A percentile compares a stretch with the other conserved stretches of the same genome.
phyloP scores from a whole-genome alignment of 768 basidiomycete genomes.

The Dentipellis fragilis region DNA sequence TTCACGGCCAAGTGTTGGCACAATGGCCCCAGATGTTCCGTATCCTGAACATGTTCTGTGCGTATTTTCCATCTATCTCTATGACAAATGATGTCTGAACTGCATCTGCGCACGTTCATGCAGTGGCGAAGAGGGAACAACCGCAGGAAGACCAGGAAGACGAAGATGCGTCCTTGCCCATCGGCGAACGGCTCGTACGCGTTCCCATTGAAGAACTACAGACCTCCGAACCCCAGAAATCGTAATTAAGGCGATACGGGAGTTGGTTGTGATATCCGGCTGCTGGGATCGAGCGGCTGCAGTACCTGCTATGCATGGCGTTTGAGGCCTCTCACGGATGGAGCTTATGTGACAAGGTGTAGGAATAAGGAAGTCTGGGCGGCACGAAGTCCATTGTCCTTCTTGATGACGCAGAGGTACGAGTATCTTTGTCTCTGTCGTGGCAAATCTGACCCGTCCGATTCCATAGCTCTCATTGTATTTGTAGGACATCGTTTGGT shows the following conservation, averaged over 20 bases:
- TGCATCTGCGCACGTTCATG: not conserved
- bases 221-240: conserved; percentile 14
- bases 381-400: no score
- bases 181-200: conserved; percentile 62
- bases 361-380: no score
- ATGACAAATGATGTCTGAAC: not conserved
- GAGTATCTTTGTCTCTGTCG: no score
- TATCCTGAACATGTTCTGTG: conserved; percentile 60
- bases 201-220: conserved; percentile 62
- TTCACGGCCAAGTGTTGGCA: conserved; percentile 66
- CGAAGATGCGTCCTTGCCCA: conserved; percentile 9
- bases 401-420: no score
- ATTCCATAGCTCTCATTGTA: no score
- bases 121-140: conserved; percentile 42
- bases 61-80: conserved; percentile 15
- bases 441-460: no score
- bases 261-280: no score
- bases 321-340: no score
- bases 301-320: no score
- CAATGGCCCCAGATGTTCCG: conserved; percentile 83
- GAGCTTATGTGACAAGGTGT: no score
- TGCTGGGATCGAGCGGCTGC: no score
- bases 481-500: no score
- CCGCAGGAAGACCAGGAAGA: conserved; percentile 19
- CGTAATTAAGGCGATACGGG: conserved; percentile 1